Conservation (phyloP, 2,329 filamentous ascomycete species). For the Penicillium sp. region DNA sequence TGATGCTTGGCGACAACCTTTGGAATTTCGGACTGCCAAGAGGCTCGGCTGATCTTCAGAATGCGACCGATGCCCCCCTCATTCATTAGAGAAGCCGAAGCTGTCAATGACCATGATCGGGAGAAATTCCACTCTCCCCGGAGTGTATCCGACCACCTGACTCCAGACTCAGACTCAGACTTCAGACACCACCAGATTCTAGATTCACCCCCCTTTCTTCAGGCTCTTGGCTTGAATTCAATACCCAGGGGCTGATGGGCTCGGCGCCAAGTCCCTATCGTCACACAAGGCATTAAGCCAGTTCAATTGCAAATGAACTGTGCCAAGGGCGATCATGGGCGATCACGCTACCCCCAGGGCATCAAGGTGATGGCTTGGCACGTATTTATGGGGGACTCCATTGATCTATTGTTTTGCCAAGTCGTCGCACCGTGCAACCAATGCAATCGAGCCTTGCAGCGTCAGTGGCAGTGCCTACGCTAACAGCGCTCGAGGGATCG, state of each 20-base stretch:
- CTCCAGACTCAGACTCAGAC: neutral
- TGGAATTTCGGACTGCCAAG: constrained; percentile 14
- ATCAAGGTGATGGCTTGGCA: constrained; percentile 11
- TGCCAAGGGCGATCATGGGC: constrained; percentile 21
- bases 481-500: constrained; percentile 2
- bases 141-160: neutral
- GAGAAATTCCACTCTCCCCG: neutral
- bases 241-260: neutral
- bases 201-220: neutral
- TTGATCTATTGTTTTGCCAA: constrained; percentile 13
- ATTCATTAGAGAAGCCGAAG: neutral
- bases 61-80: constrained; percentile 11
- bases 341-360: constrained; percentile 9
- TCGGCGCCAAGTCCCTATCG: neutral
- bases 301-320: constrained; percentile 12
- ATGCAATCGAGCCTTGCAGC: constrained; percentile 1
- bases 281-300: neutral
- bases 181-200: neutral
- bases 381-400: neutral
- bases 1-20: constrained; percentile 8
- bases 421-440: constrained; percentile 8
- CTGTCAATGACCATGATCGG: neutral
- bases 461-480: constrained; percentile 3
- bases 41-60: constrained; percentile 8
- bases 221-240: neutral